Conservation (phyloP, 345 rosid genomes). For the Excoecaria agallocha region DNA sequence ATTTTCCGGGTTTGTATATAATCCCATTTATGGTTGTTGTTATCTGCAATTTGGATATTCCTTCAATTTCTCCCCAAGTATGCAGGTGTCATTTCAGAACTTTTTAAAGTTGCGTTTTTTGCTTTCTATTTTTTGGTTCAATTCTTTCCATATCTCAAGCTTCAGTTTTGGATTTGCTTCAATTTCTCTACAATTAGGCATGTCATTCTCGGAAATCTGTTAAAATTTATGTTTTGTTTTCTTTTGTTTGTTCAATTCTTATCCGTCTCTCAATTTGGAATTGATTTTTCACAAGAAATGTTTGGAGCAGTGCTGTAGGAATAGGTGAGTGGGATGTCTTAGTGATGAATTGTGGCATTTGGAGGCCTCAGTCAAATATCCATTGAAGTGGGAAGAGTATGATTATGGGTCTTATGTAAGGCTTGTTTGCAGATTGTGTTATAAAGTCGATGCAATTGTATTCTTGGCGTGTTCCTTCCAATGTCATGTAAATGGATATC, state of each 20-base stretch:
- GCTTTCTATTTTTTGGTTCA: not conserved
- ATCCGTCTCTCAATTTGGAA: too few species aligned
- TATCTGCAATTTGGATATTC: not conserved
- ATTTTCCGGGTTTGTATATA: not conserved
- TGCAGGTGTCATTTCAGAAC: not conserved
- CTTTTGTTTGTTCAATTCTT: not conserved
- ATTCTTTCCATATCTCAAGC: not conserved
- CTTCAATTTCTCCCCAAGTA: not conserved
- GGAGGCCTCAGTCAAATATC: not conserved
- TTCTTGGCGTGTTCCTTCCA: not conserved
- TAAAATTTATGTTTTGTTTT: not conserved
- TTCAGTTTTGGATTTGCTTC: not conserved
- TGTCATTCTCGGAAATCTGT: slow-evolving; percentile 1
- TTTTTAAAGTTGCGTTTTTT: not conserved
- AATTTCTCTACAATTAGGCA: not conserved
- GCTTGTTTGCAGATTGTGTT: not conserved
- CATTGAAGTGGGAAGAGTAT: not conserved
- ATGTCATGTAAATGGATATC: not conserved
- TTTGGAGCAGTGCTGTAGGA: not conserved
- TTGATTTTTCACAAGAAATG: not conserved
- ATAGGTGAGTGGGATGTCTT: not conserved
- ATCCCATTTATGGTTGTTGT: not conserved
- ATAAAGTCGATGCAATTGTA: not conserved
- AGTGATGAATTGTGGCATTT: not conserved
- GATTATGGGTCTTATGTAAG: not conserved